Evolutionary conservation across 1,139 yeast genomes (phyloP), one percentile per base, ranked within the genome.

Genomic region (Saccharomyces hybrid): DNA sequence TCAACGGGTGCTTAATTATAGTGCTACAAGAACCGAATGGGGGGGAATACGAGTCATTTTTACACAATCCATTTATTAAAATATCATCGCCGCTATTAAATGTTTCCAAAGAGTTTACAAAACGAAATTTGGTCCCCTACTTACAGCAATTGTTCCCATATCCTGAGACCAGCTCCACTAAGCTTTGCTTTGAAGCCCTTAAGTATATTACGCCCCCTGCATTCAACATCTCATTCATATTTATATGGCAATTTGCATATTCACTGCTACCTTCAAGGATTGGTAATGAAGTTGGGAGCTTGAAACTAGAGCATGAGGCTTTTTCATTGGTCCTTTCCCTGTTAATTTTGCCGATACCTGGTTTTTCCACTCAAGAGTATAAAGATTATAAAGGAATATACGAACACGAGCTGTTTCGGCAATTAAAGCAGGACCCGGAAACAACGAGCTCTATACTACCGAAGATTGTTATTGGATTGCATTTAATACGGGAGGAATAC

Each of bases 401-500:
- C 11, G 25, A 38, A 20, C 23, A 38, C 13, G 44, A 38, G 3
- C 25, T 38, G 11, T 38, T 38, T 38, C 44, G 11, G 13, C 44
- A 38, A 20, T 16, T 38, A 9, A 38, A 38, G 44, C 44, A 2
- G 25, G 13, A 38, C 2, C 25, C 44, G 13, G 44, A 38, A 38
- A 47, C 13, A 32, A 52, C 46, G 9, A 55, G 51, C 16, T 50
- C 44, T 42, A 51, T 54, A 63, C 70, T 83, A 2, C 88, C 89
- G 1, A 82, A 80, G 57, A 76, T 88, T n/a, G 75, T 84, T 0
- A 70, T 87, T 32, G 81, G 90, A 0, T 69, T 91, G 47, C 98
- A 91, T 72, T 66, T 89, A 34, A 71, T 89, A 2, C 73, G 91
- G 56, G 97, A 93, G 68, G 98, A 91, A 58, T 70, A 78, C 49